phyloP scores from a whole-genome alignment of 2,329 filamentous ascomycete genomes.

The Gyromitra esculenta region DNA sequence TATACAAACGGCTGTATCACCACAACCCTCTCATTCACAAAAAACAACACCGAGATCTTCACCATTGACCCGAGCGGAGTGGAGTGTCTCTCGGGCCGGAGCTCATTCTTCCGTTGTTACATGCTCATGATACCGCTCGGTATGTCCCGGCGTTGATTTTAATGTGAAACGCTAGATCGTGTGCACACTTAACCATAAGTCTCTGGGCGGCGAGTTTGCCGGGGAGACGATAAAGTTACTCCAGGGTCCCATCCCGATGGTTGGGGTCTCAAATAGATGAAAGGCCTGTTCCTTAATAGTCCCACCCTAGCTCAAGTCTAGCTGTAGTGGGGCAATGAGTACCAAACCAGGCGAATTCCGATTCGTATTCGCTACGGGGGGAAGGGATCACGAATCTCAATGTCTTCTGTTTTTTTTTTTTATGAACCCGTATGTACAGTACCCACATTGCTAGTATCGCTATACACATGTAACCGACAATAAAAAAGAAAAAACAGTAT shows the following conservation, averaged over 20 bases:
- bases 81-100: too few relatives aligned
- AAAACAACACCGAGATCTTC: too few relatives aligned
- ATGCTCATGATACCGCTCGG: too few relatives aligned
- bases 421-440: constrained; percentile 21
- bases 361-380: not conserved
- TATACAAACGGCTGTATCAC: too few relatives aligned
- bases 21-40: too few relatives aligned
- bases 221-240: not conserved
- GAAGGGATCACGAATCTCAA: not conserved
- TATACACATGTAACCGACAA: constrained; percentile 6
- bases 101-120: too few relatives aligned
- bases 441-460: constrained; percentile 5
- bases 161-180: constrained; percentile 13
- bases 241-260: not conserved
- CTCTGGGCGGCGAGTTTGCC: not conserved
- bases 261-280: constrained; percentile 25
- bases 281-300: constrained; percentile 6
- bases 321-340: not conserved
- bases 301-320: constrained; percentile 10
- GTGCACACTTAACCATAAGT: not conserved
- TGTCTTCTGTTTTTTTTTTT: not conserved
- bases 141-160: not conserved
- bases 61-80: too few relatives aligned
- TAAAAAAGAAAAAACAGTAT: not conserved
- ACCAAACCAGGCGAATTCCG: constrained; percentile 21